Percentiles rank a stretch among this genome's conserved stretches.
Evolutionary conservation across 352 stramenopile genomes (phyloP).

Genomic region (Albugo candida): DNA sequence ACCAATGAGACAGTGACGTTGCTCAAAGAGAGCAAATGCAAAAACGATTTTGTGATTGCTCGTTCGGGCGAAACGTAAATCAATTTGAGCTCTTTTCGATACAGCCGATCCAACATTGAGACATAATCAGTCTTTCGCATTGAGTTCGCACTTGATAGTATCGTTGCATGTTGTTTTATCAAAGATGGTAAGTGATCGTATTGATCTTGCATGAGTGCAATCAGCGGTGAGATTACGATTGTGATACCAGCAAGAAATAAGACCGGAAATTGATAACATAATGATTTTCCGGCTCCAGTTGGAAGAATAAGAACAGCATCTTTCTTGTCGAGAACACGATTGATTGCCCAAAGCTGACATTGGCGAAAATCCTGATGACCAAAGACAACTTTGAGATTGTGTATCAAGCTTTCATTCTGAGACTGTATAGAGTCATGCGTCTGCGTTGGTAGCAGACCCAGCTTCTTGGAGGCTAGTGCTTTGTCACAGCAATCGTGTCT

Average conservation of each 20-base stretch:
- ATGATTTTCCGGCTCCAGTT: constrained; percentile 95
- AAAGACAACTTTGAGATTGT: constrained; percentile 71
- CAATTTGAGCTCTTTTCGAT: constrained; percentile 44
- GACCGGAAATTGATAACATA: constrained; percentile 93
- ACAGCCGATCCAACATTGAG: constrained; percentile 38
- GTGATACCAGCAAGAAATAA: constrained; percentile 74
- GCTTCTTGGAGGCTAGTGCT: not conserved
- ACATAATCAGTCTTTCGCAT: constrained; percentile 43
- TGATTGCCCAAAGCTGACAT: constrained; percentile 70
- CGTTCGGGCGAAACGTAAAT: constrained; percentile 86
- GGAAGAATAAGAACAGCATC: constrained; percentile 86
- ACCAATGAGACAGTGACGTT: constrained; percentile 50
- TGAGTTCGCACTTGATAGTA: constrained; percentile 21
- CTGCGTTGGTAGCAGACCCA: constrained; percentile 33
- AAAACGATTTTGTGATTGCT: constrained; percentile 64
- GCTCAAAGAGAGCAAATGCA: constrained; percentile 28
- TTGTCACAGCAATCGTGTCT: not conserved
- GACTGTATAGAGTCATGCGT: constrained; percentile 19
- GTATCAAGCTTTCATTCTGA: constrained; percentile 26
- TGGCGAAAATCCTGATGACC: constrained; percentile 58
- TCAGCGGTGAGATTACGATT: constrained; percentile 84
- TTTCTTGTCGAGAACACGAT: constrained; percentile 35
- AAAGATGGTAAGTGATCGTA: constrained; percentile 56
- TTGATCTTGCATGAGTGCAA: constrained; percentile 89
- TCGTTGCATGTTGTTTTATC: constrained; percentile 32